phyloP scores from a whole-genome alignment of 768 basidiomycete species.

The Suillus subluteus region DNA sequence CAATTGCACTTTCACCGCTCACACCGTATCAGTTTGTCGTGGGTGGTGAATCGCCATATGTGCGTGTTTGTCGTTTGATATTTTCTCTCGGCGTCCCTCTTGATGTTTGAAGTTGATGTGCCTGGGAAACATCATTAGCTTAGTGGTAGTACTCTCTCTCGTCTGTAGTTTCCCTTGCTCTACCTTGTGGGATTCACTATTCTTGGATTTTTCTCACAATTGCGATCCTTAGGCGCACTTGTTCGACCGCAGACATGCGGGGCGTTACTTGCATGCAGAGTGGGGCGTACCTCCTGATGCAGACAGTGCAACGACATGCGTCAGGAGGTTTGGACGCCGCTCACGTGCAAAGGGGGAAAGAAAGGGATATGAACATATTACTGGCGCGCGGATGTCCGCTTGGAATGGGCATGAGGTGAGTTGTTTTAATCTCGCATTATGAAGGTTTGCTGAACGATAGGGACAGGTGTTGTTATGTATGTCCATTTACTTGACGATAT shows the following conservation, averaged over 20 bases:
- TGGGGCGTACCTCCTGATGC: constrained; percentile 64
- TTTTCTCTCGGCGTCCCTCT: neutral
- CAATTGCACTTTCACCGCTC: constrained; percentile 74
- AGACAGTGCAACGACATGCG: constrained; percentile 71
- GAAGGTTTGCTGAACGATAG: neutral
- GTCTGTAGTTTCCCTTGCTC: neutral
- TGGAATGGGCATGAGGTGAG: constrained; percentile 77
- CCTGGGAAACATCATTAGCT: neutral
- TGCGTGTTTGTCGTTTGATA: constrained; percentile 39
- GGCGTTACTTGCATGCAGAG: constrained; percentile 61
- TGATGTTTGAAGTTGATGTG: neutral
- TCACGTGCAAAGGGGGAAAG: constrained; percentile 38
- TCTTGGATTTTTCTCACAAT: constrained; percentile 1
- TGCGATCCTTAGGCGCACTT: constrained; percentile 38
- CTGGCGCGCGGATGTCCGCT: constrained; percentile 72
- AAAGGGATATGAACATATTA: constrained; percentile 62
- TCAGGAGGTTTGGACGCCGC: constrained; percentile 73
- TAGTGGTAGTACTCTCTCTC: neutral
- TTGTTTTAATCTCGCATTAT: constrained; percentile 1
- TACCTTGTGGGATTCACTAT: constrained; percentile 9
- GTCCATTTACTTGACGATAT: constrained; percentile 26
- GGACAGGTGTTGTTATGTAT: constrained; percentile 65
- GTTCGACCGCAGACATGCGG: constrained; percentile 79
- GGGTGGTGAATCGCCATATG: constrained; percentile 78
- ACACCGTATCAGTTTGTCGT: constrained; percentile 87